Conservation (phyloP, 441 rosid species). For the Adansonia gregorii region DNA sequence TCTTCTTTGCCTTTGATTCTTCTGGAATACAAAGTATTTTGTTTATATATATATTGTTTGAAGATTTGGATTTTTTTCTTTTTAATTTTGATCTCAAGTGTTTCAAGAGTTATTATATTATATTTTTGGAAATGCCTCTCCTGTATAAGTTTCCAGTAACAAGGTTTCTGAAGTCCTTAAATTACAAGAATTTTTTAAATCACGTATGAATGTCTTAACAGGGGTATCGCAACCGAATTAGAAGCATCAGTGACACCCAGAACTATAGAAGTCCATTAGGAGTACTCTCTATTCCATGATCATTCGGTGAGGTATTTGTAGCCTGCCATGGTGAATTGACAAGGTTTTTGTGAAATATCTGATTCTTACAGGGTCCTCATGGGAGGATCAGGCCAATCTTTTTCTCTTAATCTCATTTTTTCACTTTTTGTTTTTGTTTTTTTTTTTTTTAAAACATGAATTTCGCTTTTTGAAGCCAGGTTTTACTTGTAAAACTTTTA, state of each 20-base stretch:
- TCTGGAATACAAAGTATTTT: not conserved
- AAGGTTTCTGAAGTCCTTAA: not conserved
- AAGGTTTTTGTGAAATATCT: constrained; percentile 6
- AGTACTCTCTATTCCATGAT: constrained; percentile 15
- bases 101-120: not conserved
- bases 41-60: not conserved
- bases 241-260: constrained; percentile 26
- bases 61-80: not conserved
- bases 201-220: constrained; percentile 24
- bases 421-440: not conserved
- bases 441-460: not conserved
- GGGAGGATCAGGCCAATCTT: not conserved
- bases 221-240: constrained; percentile 27
- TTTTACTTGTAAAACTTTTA: not conserved
- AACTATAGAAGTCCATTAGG: constrained; percentile 24
- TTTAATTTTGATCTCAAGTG: not conserved
- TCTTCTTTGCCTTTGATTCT: not conserved
- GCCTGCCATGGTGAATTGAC: constrained; percentile 21
- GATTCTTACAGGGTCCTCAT: constrained; percentile 9
- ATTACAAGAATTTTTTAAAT: constrained; percentile 13
- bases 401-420: not conserved
- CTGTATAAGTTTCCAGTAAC: constrained; percentile 6
- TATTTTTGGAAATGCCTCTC: not conserved
- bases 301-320: constrained; percentile 23
- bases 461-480: not conserved